These are phyloP conservation scores for Canavalia gladiata DNA, from an alignment of 306 rosid species.

Conservation along the genomic window DNA sequence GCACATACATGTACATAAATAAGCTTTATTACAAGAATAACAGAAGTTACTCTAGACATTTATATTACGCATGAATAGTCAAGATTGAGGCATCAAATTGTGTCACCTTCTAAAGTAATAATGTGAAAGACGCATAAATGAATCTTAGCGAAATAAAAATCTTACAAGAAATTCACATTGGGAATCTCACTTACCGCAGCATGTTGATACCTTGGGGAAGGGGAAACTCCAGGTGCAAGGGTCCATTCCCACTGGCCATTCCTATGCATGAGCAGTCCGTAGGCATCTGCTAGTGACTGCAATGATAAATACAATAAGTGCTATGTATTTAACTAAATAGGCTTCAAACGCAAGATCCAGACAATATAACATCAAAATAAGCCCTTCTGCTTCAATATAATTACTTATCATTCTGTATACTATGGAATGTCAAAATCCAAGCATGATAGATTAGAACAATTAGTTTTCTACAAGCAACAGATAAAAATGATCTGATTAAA, in stretches of 20 bases:
- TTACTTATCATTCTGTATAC: conserved; percentile 22
- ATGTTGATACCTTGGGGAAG: conserved; percentile 96
- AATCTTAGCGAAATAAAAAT: conserved; percentile 23
- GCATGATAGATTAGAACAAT: conserved; percentile 17
- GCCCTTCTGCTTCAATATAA: conserved; percentile 34
- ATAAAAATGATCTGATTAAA: conserved; percentile 33
- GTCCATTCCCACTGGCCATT: conserved; percentile 99
- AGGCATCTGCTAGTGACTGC: conserved; percentile 95
- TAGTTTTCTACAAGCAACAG: conserved; percentile 34
- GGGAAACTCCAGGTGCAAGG: conserved; percentile 99
- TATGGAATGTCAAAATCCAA: conserved; percentile 32
- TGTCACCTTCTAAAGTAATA: conserved; percentile 8
- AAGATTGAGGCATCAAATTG: conserved; percentile 31
- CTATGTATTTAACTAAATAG: conserved; percentile 23
- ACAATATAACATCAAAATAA: conserved; percentile 24
- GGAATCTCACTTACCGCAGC: conserved; percentile 86
- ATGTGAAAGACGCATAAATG: neutral
- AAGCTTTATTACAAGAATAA: conserved; percentile 20
- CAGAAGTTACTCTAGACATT: conserved; percentile 20
- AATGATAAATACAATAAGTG: conserved; percentile 40
- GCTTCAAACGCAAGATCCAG: conserved; percentile 30
- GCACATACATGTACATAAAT: neutral
- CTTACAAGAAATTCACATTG: conserved; percentile 32
- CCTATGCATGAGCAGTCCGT: conserved; percentile 97
- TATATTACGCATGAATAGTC: conserved; percentile 13